These are phyloP conservation scores for Dothiorella sarmentorum DNA, from an alignment of 2,329 filamentous ascomycete species.

Conservation along the genomic window DNA sequence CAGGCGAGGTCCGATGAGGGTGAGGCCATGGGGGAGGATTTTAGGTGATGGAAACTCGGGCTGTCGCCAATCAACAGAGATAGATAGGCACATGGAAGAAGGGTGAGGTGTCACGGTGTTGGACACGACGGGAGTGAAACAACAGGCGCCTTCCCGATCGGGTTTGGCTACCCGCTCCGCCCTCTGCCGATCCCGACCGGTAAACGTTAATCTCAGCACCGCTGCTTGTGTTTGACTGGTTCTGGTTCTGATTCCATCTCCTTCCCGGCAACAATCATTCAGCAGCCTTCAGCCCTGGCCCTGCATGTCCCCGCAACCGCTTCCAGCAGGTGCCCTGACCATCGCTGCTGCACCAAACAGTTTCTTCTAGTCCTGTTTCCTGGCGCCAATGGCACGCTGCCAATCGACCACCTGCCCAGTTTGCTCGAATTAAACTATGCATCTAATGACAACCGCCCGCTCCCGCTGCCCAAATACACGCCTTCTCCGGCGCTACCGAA, in stretches of 20 bases:
- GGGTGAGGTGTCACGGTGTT: background rate
- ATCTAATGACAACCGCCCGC: background rate
- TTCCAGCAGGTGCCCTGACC: slow-evolving; percentile 7
- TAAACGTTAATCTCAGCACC: background rate
- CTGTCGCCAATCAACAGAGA: slow-evolving; percentile 6
- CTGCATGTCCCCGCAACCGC: background rate
- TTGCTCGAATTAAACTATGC: background rate
- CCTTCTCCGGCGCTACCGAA: slow-evolving; percentile 11
- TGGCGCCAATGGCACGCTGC: background rate
- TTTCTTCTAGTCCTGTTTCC: background rate
- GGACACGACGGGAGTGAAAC: background rate
- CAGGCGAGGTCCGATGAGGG: slow-evolving; percentile 8
- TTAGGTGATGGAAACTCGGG: slow-evolving; percentile 7
- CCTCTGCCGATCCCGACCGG: slow-evolving; percentile 5
- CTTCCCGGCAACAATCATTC: background rate
- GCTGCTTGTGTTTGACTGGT: slow-evolving; percentile 7
- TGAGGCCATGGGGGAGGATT: background rate
- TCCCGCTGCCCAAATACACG: background rate
- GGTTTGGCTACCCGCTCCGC: slow-evolving; percentile 1
- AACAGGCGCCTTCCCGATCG: slow-evolving; percentile 5
- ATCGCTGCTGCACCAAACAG: background rate
- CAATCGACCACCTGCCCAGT: background rate
- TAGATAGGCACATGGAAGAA: slow-evolving; percentile 9
- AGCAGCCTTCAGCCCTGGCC: background rate
- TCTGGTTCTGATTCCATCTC: background rate